These are phyloP conservation scores for Coemansia reversa DNA, from an alignment of 192 early-diverging fungal genomes.

Conservation along the genomic window DNA sequence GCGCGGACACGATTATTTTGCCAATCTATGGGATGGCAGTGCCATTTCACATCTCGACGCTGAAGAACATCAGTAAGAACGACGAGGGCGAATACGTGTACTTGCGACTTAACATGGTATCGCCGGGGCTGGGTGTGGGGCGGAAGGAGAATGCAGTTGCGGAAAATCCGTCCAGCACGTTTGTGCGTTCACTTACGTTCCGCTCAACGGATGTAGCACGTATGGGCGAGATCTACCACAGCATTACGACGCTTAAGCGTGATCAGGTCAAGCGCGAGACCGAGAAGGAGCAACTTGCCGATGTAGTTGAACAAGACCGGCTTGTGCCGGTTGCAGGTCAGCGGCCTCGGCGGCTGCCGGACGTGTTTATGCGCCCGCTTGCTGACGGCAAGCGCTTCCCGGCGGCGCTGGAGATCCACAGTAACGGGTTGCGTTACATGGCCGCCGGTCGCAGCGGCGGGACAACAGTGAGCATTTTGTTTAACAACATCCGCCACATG, in stretches of 20 bases:
- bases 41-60: conserved; percentile 95
- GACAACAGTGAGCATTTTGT: conserved; percentile 89
- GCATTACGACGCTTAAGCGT: conserved; percentile 91
- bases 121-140: conserved; percentile 87
- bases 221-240: conserved; percentile 81
- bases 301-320: conserved; percentile 92
- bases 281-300: conserved; percentile 93
- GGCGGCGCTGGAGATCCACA: conserved; percentile 96
- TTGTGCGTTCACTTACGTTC: conserved; percentile 90
- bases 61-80: conserved; percentile 91
- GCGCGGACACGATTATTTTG: conserved; percentile 83
- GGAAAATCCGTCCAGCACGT: conserved; percentile 83
- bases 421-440: conserved; percentile 92
- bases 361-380: conserved; percentile 91
- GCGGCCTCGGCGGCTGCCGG: conserved; percentile 75
- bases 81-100: conserved; percentile 92
- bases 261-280: conserved; percentile 89
- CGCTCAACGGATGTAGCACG: conserved; percentile 79
- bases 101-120: conserved; percentile 92
- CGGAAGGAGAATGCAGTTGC: conserved; percentile 89
- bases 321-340: conserved; percentile 73
- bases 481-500: conserved; percentile 96
- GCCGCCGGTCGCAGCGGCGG: conserved; percentile 69
- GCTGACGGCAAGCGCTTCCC: conserved; percentile 87
- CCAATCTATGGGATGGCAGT: conserved; percentile 96